A percentile compares a stretch with the other conserved stretches of the same genome.
Evolutionary conservation across 225 moss, liverwort and hornwort genomes (phyloP).

Genomic region (Thuidium tamariscinum): DNA sequence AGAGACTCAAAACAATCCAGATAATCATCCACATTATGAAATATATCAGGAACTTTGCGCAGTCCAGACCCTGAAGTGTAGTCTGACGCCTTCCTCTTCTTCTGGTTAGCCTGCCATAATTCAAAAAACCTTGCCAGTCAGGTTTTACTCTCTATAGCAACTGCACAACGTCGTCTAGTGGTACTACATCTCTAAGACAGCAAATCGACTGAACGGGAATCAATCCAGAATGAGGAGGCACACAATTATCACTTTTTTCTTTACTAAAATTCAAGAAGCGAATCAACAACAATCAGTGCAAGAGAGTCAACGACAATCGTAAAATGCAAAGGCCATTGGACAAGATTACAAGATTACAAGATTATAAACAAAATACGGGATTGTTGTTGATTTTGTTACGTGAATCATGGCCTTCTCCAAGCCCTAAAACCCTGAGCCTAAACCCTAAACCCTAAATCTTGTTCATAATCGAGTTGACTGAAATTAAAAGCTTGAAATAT

Average conservation of each 20-base stretch:
- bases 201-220: neutral
- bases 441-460: no score
- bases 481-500: neutral
- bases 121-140: neutral
- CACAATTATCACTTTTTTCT: neutral
- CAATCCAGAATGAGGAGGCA: neutral
- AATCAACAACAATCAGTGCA: neutral
- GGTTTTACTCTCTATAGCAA: neutral
- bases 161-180: neutral
- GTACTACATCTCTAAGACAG: neutral
- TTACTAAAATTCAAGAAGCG: neutral
- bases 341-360: neutral
- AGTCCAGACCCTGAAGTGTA: constrained; percentile 38
- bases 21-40: constrained; percentile 75
- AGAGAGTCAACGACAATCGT: neutral
- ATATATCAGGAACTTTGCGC: constrained; percentile 72
- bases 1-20: constrained; percentile 84
- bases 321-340: neutral
- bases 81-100: constrained; percentile 42
- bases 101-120: constrained; percentile 21
- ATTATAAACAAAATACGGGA: no score
- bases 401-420: no score
- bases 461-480: neutral
- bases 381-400: no score
- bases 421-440: no score